Conservation (phyloP, 495 filamentous ascomycete genomes). For the Aspergillus nidulans region DNA sequence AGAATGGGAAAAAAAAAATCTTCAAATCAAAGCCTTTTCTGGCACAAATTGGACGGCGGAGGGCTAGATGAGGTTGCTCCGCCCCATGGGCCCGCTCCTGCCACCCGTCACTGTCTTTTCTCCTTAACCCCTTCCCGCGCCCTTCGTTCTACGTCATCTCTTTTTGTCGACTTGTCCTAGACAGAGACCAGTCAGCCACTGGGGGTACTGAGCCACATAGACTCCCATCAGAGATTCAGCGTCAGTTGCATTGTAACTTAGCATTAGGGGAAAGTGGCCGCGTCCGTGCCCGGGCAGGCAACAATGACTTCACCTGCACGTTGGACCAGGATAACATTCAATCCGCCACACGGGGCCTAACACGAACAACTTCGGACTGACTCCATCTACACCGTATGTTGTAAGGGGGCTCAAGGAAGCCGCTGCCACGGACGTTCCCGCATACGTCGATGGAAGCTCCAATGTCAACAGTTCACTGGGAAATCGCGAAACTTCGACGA, state of each 20-base stretch:
- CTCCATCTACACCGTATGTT: too few relatives aligned
- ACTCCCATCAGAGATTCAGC: background rate
- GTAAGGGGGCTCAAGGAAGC: too few relatives aligned
- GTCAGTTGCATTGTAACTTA: background rate
- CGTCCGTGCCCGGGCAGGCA: background rate
- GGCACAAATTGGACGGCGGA: too few relatives aligned
- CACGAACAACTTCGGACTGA: too few relatives aligned
- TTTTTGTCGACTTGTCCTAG: background rate
- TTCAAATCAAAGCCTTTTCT: background rate
- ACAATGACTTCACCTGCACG: conserved; percentile 13
- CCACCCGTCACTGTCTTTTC: background rate
- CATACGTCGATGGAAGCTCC: too few relatives aligned
- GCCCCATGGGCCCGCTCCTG: conserved; percentile 4
- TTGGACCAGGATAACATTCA: conserved; percentile 6
- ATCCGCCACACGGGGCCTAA: too few relatives aligned
- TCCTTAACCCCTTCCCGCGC: background rate
- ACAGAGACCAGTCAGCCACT: background rate
- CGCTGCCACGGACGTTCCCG: too few relatives aligned
- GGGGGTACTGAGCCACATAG: background rate
- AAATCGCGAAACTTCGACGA: too few relatives aligned
- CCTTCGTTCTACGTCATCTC: background rate
- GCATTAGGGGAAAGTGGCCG: background rate
- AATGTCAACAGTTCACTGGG: too few relatives aligned
- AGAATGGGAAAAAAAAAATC: background rate
- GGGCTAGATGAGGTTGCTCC: too few relatives aligned